A percentile compares a stretch with the other conserved stretches of the same genome.
Conservation (phyloP, 2,329 filamentous ascomycete genomes). For the Piedraia hortae region DNA sequence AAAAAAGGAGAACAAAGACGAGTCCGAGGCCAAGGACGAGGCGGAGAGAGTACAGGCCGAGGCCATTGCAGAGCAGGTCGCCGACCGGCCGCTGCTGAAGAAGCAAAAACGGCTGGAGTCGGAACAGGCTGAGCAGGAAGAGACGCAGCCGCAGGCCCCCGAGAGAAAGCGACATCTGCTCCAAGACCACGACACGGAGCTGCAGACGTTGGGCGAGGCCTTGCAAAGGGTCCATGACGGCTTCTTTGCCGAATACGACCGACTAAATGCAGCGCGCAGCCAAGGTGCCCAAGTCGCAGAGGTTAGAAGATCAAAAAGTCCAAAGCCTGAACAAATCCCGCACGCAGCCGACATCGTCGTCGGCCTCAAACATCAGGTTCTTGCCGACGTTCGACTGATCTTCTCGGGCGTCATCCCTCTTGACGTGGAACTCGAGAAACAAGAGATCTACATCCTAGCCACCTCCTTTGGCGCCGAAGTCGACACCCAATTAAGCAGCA, state of each 20-base stretch:
- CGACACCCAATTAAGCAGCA: conserved; percentile 25
- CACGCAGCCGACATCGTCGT: conserved; percentile 72
- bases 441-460: conserved; percentile 70
- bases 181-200: conserved; percentile 65
- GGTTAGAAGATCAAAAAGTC: conserved; percentile 24
- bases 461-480: conserved; percentile 59
- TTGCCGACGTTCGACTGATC: conserved; percentile 51
- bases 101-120: conserved; percentile 79
- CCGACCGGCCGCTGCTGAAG: conserved; percentile 66
- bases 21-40: conserved; percentile 36
- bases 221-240: conserved; percentile 45
- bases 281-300: conserved; percentile 20
- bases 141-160: conserved; percentile 21
- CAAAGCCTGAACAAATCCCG: conserved; percentile 35
- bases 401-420: conserved; percentile 77
- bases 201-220: conserved; percentile 48
- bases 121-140: conserved; percentile 34
- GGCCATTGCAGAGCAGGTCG: conserved; percentile 63
- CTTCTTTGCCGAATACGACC: conserved; percentile 67
- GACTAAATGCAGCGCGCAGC: conserved; percentile 15
- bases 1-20: conserved; percentile 28
- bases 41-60: conserved; percentile 72
- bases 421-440: conserved; percentile 39
- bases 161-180: conserved; percentile 42
- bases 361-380: conserved; percentile 46